Evolutionary conservation across 2,329 filamentous ascomycete genomes (phyloP).

Genomic region (Ceratocystis smalleyi): DNA sequence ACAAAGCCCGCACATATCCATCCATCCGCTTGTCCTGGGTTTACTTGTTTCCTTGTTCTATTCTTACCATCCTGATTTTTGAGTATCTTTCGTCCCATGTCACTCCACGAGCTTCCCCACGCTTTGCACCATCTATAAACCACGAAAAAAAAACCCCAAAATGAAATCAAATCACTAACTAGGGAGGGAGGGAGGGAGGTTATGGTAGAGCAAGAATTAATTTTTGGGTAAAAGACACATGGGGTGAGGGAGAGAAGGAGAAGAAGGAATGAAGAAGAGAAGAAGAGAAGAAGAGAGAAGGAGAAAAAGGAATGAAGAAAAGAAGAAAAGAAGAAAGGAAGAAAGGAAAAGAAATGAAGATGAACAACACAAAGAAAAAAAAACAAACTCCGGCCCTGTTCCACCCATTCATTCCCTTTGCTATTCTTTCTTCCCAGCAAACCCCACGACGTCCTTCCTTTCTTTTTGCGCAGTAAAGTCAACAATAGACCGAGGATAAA

Average conservation of each 20-base stretch:
- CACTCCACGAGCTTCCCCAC: too few species aligned
- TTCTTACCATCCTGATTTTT: not conserved
- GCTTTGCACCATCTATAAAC: too few species aligned
- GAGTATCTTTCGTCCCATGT: too few species aligned
- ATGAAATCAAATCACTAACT: too few species aligned
- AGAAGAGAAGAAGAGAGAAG: not conserved
- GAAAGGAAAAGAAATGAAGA: not conserved
- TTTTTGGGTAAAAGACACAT: not conserved
- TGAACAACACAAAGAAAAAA: not conserved
- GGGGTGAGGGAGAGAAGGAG: not conserved
- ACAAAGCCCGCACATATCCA: too few species aligned
- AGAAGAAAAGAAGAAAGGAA: not conserved
- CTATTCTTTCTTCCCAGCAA: not conserved
- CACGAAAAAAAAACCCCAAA: too few species aligned
- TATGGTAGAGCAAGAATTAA: too few species aligned
- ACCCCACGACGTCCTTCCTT: too few species aligned
- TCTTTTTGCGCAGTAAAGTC: not conserved
- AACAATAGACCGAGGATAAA: not conserved
- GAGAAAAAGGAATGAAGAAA: not conserved
- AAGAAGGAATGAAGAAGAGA: not conserved
- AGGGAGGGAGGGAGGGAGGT: too few species aligned
- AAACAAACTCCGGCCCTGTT: too few species aligned
- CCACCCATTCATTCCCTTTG: not conserved
- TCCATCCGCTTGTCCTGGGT: not conserved
- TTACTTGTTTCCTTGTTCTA: not conserved